Percentiles rank a stretch among this genome's conserved stretches.
Evolutionary conservation across 225 moss, liverwort and hornwort genomes (phyloP).

Genomic region (Climacium dendroides): DNA sequence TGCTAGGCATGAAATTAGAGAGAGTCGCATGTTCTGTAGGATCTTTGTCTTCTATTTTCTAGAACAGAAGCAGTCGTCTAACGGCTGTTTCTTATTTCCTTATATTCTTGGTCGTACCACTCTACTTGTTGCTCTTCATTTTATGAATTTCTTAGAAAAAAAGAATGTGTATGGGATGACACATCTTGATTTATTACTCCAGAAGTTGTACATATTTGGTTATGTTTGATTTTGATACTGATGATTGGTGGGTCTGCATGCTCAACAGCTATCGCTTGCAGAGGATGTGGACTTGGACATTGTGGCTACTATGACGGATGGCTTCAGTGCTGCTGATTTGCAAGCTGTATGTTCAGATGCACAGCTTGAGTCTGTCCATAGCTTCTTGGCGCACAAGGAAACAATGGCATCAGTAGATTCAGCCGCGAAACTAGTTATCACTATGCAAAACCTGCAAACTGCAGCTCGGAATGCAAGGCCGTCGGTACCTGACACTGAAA

Average conservation of each 20-base stretch:
- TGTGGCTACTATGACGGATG: slow-evolving; percentile 73
- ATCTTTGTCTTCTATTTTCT: neutral
- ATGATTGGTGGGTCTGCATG: slow-evolving; percentile 4
- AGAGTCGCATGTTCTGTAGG: neutral
- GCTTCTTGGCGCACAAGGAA: slow-evolving; percentile 41
- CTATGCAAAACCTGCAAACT: slow-evolving; percentile 58
- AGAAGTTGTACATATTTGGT: neutral
- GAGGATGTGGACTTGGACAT: slow-evolving; percentile 68
- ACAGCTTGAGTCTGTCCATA: slow-evolving; percentile 83
- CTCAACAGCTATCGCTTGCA: slow-evolving; percentile 59
- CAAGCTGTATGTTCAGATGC: slow-evolving; percentile 98
- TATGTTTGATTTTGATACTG: neutral
- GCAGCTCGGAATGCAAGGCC: slow-evolving; percentile 75
- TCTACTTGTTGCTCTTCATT: neutral
- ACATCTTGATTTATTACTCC: neutral
- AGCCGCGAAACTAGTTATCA: slow-evolving; percentile 44
- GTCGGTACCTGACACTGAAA: slow-evolving; percentile 72
- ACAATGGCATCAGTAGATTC: neutral
- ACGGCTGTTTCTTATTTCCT: neutral
- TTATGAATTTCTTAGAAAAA: neutral
- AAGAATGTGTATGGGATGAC: neutral
- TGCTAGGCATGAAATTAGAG: neutral
- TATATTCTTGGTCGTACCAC: neutral
- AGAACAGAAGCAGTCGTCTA: neutral
- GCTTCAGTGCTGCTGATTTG: slow-evolving; percentile 95